Base-by-base conservation (phyloP, 352 stramenopile genomes). In the Phytophthora chlamydospora region DNA sequence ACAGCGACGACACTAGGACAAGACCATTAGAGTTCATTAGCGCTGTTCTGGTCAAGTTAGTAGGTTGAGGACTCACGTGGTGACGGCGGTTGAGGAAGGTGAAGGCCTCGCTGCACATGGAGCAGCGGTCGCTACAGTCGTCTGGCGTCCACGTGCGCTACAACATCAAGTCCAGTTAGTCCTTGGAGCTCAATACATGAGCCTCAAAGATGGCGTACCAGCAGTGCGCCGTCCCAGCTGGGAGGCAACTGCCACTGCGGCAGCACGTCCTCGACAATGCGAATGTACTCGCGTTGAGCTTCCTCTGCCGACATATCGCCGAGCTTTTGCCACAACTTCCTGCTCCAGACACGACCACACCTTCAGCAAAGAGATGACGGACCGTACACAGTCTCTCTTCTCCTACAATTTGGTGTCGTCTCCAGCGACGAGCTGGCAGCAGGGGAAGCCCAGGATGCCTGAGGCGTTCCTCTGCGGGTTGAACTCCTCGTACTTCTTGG, bases 1-100 rank as follows among this genome's bases (percentile, higher is more conserved):
- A 24, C 81, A 90, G 24, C 81, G 81, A 0, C 81, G 78, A 51
- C 81, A 90, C 81, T 90, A 41, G 3, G 27, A 17, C 39, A 14
- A 19, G 6, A 9, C 48, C 12, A 10, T 1, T 13, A 52, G 12
- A 36, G 21, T 24, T 36, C 19, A 50, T 56, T 62, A 62, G 51
- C 29, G 42, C 17, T 33, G 13, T 42, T 42, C 24, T 29, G 49
- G 40, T 53, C 24, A 46, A 19, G 16, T 10, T 16, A 17, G 11
- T 29, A 36, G 42, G 41, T n/a, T n/a, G 19, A 32, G n/a, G 33
- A 66, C 78, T 48, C 66, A 91, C 82, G 32, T 91, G 82, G 52
- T 91, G 82, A 10, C 82, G 79, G 36, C 82, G 79, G 32, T 91
- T 91, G 57, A 91, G 73, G 45, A 91, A 76, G 14, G 79, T 91